phyloP scores from a whole-genome alignment of 78 protist species.

The Dictyostelium discoideum region DNA sequence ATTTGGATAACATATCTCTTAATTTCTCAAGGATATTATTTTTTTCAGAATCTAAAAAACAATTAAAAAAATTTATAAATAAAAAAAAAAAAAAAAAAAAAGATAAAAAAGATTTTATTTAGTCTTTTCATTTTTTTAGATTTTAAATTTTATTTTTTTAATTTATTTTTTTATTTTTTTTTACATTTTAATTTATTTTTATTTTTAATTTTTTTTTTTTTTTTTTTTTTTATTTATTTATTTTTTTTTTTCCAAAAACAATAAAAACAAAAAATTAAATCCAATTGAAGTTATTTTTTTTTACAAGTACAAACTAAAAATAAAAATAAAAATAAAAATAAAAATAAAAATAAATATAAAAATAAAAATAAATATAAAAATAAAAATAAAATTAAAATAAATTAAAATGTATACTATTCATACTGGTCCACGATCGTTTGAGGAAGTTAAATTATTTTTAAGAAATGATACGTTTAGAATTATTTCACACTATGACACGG shows the following conservation, averaged over 20 bases:
- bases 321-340: not conserved
- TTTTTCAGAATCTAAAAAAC: no score
- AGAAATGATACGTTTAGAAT: not conserved
- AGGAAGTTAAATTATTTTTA: not conserved
- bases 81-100: not conserved
- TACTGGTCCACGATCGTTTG: not conserved
- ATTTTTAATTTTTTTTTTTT: not conserved
- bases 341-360: not conserved
- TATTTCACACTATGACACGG: not conserved
- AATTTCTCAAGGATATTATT: no score
- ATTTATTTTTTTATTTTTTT: no score
- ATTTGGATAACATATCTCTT: no score
- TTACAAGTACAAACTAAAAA: not conserved
- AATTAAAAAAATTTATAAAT: not conserved
- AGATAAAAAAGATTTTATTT: not conserved
- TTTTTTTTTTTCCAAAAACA: not conserved
- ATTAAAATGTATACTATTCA: not conserved
- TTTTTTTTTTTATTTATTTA: not conserved
- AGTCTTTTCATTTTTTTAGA: not conserved
- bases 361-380: not conserved
- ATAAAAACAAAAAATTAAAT: no score
- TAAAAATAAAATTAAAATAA: no score
- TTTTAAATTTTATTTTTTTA: not conserved
- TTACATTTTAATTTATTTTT: no score
- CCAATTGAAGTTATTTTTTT: no score